Evolutionary conservation across 176 grass and related monocot genomes (phyloP).

Genomic region (Paspalum vaginatum): DNA sequence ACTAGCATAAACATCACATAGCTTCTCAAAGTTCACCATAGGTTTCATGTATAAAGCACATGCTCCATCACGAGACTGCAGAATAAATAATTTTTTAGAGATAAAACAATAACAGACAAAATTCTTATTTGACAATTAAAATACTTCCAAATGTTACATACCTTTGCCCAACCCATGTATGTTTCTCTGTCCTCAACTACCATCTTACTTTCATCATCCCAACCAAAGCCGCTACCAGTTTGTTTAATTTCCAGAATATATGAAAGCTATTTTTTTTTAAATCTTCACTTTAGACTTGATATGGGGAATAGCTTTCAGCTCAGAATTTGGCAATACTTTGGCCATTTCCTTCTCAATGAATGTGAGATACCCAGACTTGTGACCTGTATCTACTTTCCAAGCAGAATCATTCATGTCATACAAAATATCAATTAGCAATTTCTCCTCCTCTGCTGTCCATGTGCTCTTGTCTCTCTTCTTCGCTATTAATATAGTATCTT

Average conservation of each 20-base stretch:
- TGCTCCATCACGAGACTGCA: neutral
- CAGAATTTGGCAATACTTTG: neutral
- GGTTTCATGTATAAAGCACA: neutral
- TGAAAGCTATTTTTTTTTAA: neutral
- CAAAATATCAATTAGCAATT: neutral
- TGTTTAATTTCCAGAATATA: neutral
- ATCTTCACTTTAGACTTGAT: neutral
- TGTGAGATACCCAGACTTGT: neutral
- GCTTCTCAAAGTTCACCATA: neutral
- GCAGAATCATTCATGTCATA: neutral
- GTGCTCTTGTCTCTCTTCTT: neutral
- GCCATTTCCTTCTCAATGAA: neutral
- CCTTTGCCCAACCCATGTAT: neutral
- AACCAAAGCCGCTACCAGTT: neutral
- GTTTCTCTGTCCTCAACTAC: neutral
- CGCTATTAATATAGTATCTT: no score
- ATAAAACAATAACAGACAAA: neutral
- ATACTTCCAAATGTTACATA: neutral
- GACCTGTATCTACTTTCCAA: neutral
- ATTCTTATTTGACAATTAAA: neutral
- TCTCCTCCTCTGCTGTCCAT: neutral
- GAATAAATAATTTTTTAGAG: neutral
- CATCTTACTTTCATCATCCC: neutral
- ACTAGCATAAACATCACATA: no score
- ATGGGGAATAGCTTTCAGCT: neutral